Evolutionary conservation across 83 land plant genomes (phyloP), one percentile per base, ranked within the genome.

Genomic region (Picea mariana): DNA sequence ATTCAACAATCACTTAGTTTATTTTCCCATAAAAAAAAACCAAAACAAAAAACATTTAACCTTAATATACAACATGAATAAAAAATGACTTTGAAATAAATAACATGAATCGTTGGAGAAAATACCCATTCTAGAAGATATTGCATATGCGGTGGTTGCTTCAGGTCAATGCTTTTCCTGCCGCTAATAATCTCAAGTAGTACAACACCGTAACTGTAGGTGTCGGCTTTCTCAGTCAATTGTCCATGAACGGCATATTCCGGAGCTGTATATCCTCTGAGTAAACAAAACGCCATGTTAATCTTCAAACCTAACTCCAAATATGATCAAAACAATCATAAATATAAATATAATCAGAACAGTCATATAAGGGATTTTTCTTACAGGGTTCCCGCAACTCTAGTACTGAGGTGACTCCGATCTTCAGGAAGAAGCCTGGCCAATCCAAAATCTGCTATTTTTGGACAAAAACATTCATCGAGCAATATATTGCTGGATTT

Each of bases 391-490:
- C 91, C 89, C 1, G 89, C 89, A 79, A 83, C 84, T 69, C 40
- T 83, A 6, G 87, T 87, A 77, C 77, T 87, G 15, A 89, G 64
- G 72, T 89, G 89, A 55, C 82, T 86, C 26, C 69, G 68, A 42
- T 81, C 83, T 16, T 79, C 73, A 6, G 87, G 87, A 9, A 90
- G 77, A 83, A 90, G 92, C 75, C 88, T 82, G 18, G 88, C 92
- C 47, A 90, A 69, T 27, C 92, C 92, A 60, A 90, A 90, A 79
- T 90, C 92, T 20, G 84, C 90, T 62, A 90, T 88, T 23, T 83
- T 86, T 0, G 90, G 79, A 38, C 82, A 83, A 67, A 86, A 79
- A 69, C 82, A 67, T 6, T 83, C 82, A 49, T 86, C 87, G 0
- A 86, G 84, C 6, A 86, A 75, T 65, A 82, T 79, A 64, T 86